These are phyloP conservation scores for Phaseolus lunatus DNA, from an alignment of 306 rosid genomes.

Conservation along the genomic window DNA sequence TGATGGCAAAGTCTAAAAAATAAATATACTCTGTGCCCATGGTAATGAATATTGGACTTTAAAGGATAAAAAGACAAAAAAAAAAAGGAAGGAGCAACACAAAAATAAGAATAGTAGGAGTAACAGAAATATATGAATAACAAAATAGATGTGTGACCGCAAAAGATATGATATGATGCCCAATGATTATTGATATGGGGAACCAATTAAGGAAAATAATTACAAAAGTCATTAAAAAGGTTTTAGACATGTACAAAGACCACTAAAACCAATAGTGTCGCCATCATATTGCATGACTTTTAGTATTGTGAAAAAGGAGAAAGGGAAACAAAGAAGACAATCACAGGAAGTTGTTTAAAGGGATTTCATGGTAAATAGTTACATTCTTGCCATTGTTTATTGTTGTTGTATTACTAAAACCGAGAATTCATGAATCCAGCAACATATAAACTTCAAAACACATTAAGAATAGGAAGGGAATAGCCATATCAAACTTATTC, in stretches of 20 bases:
- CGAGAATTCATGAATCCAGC: not conserved
- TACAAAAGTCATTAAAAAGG: not conserved
- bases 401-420: not conserved
- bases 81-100: not conserved
- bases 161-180: not conserved
- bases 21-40: not conserved
- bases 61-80: not conserved
- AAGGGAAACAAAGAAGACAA: not conserved
- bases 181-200: not conserved
- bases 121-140: not conserved
- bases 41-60: not conserved
- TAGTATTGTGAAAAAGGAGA: not conserved
- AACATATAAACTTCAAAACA: not conserved
- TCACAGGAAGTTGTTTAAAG: not conserved
- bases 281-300: not conserved
- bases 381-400: not conserved
- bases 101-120: not conserved
- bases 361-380: not conserved
- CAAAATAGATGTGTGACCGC: not conserved
- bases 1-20: not conserved
- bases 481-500: not conserved
- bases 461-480: slow-evolving; percentile 6
- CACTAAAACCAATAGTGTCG: not conserved
- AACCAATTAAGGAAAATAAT: not conserved
- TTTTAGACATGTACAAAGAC: not conserved